These are phyloP conservation scores for Ocimum tenuiflorum DNA, from an alignment of 257 asterid genomes.

Conservation along the genomic window DNA sequence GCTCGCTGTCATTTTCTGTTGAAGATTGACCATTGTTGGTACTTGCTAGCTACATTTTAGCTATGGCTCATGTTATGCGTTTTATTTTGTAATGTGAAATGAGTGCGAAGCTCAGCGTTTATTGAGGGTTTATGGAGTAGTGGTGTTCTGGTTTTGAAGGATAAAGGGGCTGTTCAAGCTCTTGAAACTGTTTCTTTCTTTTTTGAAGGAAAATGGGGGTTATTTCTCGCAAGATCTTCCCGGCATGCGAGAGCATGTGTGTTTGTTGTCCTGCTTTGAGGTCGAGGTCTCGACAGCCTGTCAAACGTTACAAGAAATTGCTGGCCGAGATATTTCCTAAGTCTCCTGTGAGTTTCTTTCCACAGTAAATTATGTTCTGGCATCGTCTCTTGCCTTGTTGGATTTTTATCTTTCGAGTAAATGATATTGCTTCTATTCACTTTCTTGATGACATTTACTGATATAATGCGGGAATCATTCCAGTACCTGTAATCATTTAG, in stretches of 20 bases:
- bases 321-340: conserved; percentile 92
- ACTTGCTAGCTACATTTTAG: conserved; percentile 3
- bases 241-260: conserved; percentile 98
- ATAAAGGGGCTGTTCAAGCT: neutral
- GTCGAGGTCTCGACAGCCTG: conserved; percentile 94
- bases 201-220: conserved; percentile 62
- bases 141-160: neutral
- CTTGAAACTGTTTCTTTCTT: neutral
- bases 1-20: neutral
- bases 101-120: neutral
- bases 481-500: neutral
- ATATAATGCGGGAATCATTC: neutral
- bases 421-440: neutral
- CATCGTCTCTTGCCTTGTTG: neutral
- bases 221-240: conserved; percentile 85
- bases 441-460: neutral
- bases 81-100: neutral
- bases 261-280: conserved; percentile 98
- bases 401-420: neutral
- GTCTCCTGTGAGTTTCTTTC: conserved; percentile 57
- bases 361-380: neutral
- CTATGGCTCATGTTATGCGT: neutral
- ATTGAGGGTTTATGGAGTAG: conserved; percentile 4
- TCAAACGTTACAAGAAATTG: conserved; percentile 90
- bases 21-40: neutral